Conservation (phyloP, 371 early-diverging fungal genomes). For the Capillidium heterosporum region DNA sequence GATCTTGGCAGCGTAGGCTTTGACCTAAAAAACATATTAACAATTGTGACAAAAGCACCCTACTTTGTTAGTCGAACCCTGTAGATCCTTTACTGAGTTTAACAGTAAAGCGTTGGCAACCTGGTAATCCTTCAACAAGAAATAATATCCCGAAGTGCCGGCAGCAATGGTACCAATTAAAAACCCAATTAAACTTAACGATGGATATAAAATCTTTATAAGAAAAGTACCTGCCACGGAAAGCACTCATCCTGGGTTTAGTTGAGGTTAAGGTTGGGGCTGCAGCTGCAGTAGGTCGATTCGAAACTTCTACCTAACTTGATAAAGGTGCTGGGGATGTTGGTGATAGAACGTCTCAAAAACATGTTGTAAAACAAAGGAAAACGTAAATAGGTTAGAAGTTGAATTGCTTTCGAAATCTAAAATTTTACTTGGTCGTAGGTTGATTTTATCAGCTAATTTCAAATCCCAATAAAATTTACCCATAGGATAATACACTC, state of each 20-base stretch:
- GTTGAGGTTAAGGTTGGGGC: background rate
- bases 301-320: too few species aligned
- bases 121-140: slow-evolving; percentile 64
- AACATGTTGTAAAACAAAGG: too few species aligned
- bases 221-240: slow-evolving; percentile 1
- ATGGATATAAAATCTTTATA: background rate
- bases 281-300: too few species aligned
- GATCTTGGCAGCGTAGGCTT: slow-evolving; percentile 56
- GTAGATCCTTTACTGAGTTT: slow-evolving; percentile 53
- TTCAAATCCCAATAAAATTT: too few species aligned
- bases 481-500: too few species aligned
- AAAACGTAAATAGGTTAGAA: too few species aligned
- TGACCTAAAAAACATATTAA: slow-evolving; percentile 21
- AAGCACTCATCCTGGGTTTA: slow-evolving; percentile 6
- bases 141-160: slow-evolving; percentile 58
- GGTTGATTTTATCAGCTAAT: too few species aligned
- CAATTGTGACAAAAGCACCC: background rate
- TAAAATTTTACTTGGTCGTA: too few species aligned
- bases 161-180: slow-evolving; percentile 55
- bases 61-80: slow-evolving; percentile 52
- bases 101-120: slow-evolving; percentile 44
- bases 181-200: slow-evolving; percentile 42
- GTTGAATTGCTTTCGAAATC: too few species aligned
- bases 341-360: too few species aligned
- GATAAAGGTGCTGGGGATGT: too few species aligned